Base-by-base conservation (phyloP, 164 flowering plant genomes). In the Liriodendron chinense region DNA sequence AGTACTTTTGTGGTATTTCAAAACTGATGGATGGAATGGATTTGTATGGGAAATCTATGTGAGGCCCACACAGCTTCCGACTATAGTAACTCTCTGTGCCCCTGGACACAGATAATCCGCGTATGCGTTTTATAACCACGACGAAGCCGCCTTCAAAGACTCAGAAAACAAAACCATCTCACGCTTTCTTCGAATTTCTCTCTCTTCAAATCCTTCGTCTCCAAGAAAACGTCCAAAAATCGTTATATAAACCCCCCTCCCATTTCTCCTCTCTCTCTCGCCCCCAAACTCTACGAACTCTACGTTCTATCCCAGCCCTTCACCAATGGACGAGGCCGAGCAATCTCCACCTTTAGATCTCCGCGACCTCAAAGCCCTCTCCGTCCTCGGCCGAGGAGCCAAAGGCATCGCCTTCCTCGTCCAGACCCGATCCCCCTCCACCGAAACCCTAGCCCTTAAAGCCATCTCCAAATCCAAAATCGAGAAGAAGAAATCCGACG, bases 401-500 rank as follows among this genome's bases (percentile, higher is more conserved):
- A 94, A 90, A 72, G 97, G 97, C 48, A 90, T 89, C 49, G 95
- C 89, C 18, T 92, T 94, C 74, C 86, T 89, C 13, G 91, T 85
- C 0, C 78, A 47, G 21, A 69, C 71, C 21, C 72, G 72, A 23
- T 63, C 63, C 65, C 59, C 63, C 65, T 63, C 65, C 22, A 12
- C 26, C 24, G 83, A 86, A 48, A 57, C 67, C 9, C 59, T 53
- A 53, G 98, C 98, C 47, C 74, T 94, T 57, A 94, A 94, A 76
- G 86, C 86, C 2, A 86, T 94, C 2, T 81, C 83, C 26, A 89
- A 84, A 75, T 77, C 85, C 1, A 70, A 78, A 3, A 75, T 89
- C 5, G 84, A 84, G 81, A 85, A 77, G 68, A 88, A 79, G 69
- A 79, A 79, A 76, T 9, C 57, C 21, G 85, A 71, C 2, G 65